A percentile compares a stretch with the other conserved stretches of the same genome.
These are phyloP conservation scores for Debaryomyces subglobosus DNA, from an alignment of 1,139 yeast species.

Conservation along the genomic window DNA sequence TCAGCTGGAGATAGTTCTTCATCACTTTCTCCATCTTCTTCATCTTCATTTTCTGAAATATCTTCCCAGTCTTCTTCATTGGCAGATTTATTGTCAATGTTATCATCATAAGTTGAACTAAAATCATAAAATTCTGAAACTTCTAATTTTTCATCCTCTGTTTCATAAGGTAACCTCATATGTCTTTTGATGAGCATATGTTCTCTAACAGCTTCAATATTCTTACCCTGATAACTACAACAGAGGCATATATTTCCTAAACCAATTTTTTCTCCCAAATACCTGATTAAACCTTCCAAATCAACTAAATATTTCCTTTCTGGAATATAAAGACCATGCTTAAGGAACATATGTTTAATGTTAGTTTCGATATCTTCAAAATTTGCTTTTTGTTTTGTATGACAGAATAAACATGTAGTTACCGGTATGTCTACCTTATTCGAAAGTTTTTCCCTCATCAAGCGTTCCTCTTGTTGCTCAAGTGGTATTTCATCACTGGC, in stretches of 20 bases:
- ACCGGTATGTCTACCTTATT: constrained; percentile 71
- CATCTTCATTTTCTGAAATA: constrained; percentile 55
- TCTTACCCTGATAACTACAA: constrained; percentile 82
- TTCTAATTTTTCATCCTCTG: constrained; percentile 77
- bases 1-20: constrained; percentile 41
- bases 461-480: constrained; percentile 52
- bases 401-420: constrained; percentile 79
- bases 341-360: constrained; percentile 72
- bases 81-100: constrained; percentile 22
- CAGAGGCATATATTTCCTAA: constrained; percentile 83
- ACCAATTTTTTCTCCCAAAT: constrained; percentile 81
- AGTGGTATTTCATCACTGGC: constrained; percentile 29
- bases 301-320: constrained; percentile 73
- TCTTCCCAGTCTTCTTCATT: constrained; percentile 29
- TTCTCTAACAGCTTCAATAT: constrained; percentile 84
- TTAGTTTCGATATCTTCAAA: constrained; percentile 59
- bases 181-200: constrained; percentile 89
- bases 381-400: constrained; percentile 43
- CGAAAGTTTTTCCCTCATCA: constrained; percentile 58
- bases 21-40: constrained; percentile 45
- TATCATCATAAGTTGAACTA: constrained; percentile 57
- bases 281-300: constrained; percentile 68
- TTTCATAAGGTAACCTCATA: constrained; percentile 86
- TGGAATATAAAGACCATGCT: constrained; percentile 86
- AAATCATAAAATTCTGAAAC: constrained; percentile 88